Base-by-base conservation (phyloP, 2,329 filamentous ascomycete genomes). In the Trichoderma sp. region DNA sequence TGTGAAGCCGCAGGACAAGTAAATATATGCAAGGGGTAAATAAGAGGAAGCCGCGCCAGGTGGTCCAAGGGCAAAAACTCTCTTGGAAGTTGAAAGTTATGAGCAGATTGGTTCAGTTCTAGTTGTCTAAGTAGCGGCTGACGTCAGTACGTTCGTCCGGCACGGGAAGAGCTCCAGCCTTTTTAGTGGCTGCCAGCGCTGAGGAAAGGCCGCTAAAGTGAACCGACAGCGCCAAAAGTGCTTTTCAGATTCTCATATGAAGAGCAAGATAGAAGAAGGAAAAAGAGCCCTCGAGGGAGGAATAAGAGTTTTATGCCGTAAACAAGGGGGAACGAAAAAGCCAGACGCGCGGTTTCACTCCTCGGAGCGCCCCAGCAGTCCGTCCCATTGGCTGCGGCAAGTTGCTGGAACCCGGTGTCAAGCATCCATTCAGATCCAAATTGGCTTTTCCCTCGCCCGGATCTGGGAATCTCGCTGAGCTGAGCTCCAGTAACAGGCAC, bases 141-240 rank as follows among this genome's bases (percentile, higher is more conserved):
- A 74, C 72, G 72, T 74, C 72, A 68, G 60, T 16, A 21, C 16
- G 45, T 35, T 66, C 21, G 33, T 59, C 62, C 41, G 12, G 38
- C 71, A 74, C 71, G 62, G 35, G 60, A 56, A 74, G 62, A 11
- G 71, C n/a, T 66, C 33, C 62, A 45, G 60, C 53, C 29, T 74
- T 66, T 12, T 74, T 74, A 74, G 71, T 74, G 71, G 71, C 59
- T 74, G 18, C 18, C 60, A 59, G 50, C 31, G 60, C 60, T 74
- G 24, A 31, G 12, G 24, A 38, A 66, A 35, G 24, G 50, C 38
- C 68, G 12, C 68, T 72, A 72, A 35, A 64, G 35, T 33, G 27
- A 50, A 18, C 35, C 8, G 56, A 45, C 29, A 68, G 45, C 29
- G n/a, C 45, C 29, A 33, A 68, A 56, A 35, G 27, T 33, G 29